Evolutionary conservation across 441 rosid species (phyloP).

Genomic region (Breynia disticha): DNA sequence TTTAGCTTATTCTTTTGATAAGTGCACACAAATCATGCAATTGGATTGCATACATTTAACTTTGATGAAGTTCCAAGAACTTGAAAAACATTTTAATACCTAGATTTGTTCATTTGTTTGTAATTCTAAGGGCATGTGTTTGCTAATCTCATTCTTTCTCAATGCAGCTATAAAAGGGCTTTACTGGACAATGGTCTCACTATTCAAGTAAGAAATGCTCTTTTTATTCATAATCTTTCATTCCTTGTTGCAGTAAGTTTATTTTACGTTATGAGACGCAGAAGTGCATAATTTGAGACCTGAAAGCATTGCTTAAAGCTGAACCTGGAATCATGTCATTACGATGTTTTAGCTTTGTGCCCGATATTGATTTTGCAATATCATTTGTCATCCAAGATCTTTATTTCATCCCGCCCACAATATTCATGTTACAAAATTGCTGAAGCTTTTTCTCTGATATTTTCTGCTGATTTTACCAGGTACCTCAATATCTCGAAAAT

Average conservation of each 20-base stretch:
- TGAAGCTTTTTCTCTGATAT: neutral
- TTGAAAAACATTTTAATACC: neutral
- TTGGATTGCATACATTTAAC: too few relatives aligned
- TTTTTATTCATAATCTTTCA: neutral
- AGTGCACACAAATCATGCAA: too few relatives aligned
- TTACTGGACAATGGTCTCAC: conserved; percentile 72
- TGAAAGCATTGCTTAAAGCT: too few relatives aligned
- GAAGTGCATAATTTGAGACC: too few relatives aligned
- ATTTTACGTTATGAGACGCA: neutral
- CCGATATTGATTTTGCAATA: too few relatives aligned
- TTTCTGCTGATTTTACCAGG: conserved; percentile 29
- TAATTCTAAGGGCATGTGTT: conserved; percentile 2
- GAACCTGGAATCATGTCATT: too few relatives aligned
- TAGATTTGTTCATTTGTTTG: neutral
- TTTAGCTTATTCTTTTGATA: too few relatives aligned
- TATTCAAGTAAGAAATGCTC: conserved; percentile 43
- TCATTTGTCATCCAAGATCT: neutral
- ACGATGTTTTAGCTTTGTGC: too few relatives aligned
- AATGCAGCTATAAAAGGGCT: conserved; percentile 76
- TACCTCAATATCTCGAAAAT: conserved; percentile 61
- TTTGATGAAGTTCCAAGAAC: too few relatives aligned
- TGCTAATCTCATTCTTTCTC: neutral
- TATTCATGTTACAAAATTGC: neutral
- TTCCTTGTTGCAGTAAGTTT: neutral
- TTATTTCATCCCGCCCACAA: neutral